Percentiles rank a stretch among this genome's conserved stretches.
These are phyloP conservation scores for Cerioporus squamosus DNA, from an alignment of 1,284 basidiomycete genomes.

Conservation along the genomic window DNA sequence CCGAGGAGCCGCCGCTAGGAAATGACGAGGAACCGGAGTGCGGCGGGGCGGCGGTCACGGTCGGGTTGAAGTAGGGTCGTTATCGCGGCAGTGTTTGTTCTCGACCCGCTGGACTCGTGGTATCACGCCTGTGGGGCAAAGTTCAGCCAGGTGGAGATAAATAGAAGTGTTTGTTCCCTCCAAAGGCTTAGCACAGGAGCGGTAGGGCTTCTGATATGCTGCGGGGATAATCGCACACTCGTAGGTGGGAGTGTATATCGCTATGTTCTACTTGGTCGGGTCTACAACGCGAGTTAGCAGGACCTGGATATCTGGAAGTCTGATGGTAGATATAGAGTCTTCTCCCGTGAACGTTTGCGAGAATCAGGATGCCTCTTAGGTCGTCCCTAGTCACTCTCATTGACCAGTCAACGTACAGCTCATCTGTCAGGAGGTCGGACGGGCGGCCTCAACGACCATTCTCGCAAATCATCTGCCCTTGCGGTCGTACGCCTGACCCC, in stretches of 20 bases:
- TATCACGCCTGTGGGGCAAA: too few relatives aligned
- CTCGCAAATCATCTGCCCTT: too few relatives aligned
- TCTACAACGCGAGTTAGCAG: not conserved
- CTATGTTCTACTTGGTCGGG: too few relatives aligned
- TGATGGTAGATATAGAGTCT: not conserved
- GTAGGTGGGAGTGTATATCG: too few relatives aligned
- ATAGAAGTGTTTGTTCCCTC: too few relatives aligned
- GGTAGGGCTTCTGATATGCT: too few relatives aligned
- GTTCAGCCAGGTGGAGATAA: too few relatives aligned
- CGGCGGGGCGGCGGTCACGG: not conserved
- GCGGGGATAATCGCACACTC: too few relatives aligned
- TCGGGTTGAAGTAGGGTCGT: not conserved
- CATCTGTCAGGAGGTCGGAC: not conserved
- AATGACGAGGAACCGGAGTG: slow-evolving; percentile 36
- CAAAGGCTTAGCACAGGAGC: too few relatives aligned
- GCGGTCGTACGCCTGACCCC: too few relatives aligned
- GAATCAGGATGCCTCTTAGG: not conserved
- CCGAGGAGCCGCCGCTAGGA: slow-evolving; percentile 40
- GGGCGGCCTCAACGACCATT: too few relatives aligned
- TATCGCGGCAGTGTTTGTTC: not conserved
- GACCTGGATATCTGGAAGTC: not conserved
- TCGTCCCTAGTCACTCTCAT: not conserved
- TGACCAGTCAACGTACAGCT: too few relatives aligned
- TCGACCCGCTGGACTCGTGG: not conserved
- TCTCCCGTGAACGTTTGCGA: slow-evolving; percentile 18